Base-by-base conservation (phyloP, 2,329 filamentous ascomycete species). In the Dendrostoma leiphaemia region DNA sequence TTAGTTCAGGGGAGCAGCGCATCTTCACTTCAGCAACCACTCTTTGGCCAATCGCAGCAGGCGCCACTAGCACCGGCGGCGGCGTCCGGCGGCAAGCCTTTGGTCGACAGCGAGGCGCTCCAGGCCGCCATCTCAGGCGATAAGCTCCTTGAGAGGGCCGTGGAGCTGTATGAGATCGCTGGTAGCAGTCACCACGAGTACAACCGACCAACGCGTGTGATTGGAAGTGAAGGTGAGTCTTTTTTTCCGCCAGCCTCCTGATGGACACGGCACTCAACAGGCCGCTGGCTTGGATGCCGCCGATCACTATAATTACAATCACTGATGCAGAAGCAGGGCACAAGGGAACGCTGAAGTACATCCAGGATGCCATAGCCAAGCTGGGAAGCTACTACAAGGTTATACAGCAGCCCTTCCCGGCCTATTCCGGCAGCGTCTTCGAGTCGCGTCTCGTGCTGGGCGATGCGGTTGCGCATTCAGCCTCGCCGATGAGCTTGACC, bases 141-240 rank as follows among this genome's bases (percentile, higher is more conserved):
- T 17, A 81, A 78, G 23, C 79, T 90, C 6, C 68, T 85, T 38
- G 68, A 73, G 5, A 81, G 85, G 19, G 82, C 86, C 4, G 73
- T 85, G 62, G 68, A 81, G 37, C 78, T 90, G 8, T 89, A 80
- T 62, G 71, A 79, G 48, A 80, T 89, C 52, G 85, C 86, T 0
- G 74, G 85, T 66, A 72, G 78, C 49, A 77, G 79, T 10, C 71
- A 80, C 57, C 72, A 77, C 2, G 83, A 88, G 59, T 88, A 84
- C 64, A 80, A 81, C 57, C 86, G 86, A 62, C 86, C 86, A 1
- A 90, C 86, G 1, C 79, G 86, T 50, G 86, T 89, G 21, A 89
- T 90, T 60, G 86, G 86, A 28, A 87, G 84, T 59, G 64, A 79
- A 65, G 84, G 83, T 84, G 69, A 53, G 60, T 54, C 32, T 24